Evolutionary conservation across 768 basidiomycete species (phyloP).

Genomic region (Cubamyces lactineus): DNA sequence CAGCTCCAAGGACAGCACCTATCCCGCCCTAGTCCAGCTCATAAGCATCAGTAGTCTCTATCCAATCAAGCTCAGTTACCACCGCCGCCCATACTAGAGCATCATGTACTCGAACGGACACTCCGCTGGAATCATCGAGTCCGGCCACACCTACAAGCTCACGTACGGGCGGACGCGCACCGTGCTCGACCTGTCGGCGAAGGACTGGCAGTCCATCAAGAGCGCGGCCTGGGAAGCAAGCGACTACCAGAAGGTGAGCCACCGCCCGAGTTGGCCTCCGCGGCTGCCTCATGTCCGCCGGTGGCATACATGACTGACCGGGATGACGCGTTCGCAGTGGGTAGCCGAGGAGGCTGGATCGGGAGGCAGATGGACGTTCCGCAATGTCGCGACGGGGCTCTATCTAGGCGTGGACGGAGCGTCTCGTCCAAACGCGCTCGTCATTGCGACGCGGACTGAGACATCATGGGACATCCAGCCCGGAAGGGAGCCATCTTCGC

Average conservation of each 20-base stretch:
- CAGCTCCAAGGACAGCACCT: background rate
- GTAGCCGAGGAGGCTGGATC: slow-evolving; percentile 37
- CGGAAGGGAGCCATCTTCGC: slow-evolving; percentile 40
- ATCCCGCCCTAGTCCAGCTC: background rate
- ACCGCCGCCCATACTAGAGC: background rate
- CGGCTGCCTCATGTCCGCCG: background rate
- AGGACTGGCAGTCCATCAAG: slow-evolving; percentile 52
- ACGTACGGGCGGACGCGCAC: slow-evolving; percentile 54
- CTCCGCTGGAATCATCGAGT: slow-evolving; percentile 6
- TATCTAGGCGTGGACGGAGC: slow-evolving; percentile 46
- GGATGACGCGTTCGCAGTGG: slow-evolving; percentile 45
- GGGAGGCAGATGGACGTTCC: slow-evolving; percentile 43
- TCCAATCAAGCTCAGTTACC: background rate
- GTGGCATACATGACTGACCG: background rate
- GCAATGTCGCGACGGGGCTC: slow-evolving; percentile 43
- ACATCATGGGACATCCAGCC: slow-evolving; percentile 55
- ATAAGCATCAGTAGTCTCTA: too few species aligned
- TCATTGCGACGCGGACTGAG: slow-evolving; percentile 43
- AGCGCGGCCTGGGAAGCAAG: slow-evolving; percentile 48
- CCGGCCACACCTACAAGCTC: slow-evolving; percentile 49
- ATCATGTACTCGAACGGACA: background rate
- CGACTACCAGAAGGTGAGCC: slow-evolving; percentile 51
- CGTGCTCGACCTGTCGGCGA: slow-evolving; percentile 57
- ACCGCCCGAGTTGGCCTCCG: background rate
- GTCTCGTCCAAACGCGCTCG: slow-evolving; percentile 25